phyloP scores from a whole-genome alignment of 768 basidiomycete genomes.

The Mycena rebaudengoi region DNA sequence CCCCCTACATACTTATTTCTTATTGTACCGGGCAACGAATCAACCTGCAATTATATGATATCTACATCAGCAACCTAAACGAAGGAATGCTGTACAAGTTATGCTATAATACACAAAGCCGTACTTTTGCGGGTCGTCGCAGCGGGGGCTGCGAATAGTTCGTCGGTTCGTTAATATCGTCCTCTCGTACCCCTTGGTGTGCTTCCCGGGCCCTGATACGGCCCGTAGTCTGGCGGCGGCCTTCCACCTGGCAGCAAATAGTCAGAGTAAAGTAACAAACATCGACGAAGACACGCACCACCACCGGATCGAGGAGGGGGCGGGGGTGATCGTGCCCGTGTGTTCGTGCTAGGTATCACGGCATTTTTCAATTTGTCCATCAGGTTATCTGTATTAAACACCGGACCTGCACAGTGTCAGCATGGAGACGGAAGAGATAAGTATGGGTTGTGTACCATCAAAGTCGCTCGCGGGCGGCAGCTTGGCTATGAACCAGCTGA shows the following conservation, averaged over 20 bases:
- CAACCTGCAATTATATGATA: conserved; percentile 3
- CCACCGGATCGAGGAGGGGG: conserved; percentile 61
- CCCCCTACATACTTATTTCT: conserved; percentile 17
- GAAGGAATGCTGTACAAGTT: too few species aligned
- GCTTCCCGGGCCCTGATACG: conserved; percentile 79
- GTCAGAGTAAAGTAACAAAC: conserved; percentile 11
- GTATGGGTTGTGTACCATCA: conserved; percentile 69
- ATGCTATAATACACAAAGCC: too few species aligned
- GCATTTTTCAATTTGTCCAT: conserved; percentile 87
- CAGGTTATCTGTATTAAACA: conserved; percentile 90
- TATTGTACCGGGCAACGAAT: conserved; percentile 18
- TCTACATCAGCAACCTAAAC: too few species aligned
- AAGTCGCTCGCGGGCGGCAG: conserved; percentile 79
- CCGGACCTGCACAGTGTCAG: conserved; percentile 65
- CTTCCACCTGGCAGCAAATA: conserved; percentile 60
- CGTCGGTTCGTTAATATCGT: conserved; percentile 23
- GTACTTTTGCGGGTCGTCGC: too few species aligned
- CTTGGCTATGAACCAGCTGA: conserved; percentile 87
- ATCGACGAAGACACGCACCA: conserved; percentile 42
- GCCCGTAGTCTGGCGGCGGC: conserved; percentile 88
- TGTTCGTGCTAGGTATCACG: conserved; percentile 71
- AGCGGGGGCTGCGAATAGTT: too few species aligned
- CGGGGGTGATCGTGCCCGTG: conserved; percentile 65
- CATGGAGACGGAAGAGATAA: conserved; percentile 9
- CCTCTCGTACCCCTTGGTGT: conserved; percentile 46